These are phyloP conservation scores for Hansenula anomala DNA, from an alignment of 1,139 yeast genomes.

Conservation along the genomic window DNA sequence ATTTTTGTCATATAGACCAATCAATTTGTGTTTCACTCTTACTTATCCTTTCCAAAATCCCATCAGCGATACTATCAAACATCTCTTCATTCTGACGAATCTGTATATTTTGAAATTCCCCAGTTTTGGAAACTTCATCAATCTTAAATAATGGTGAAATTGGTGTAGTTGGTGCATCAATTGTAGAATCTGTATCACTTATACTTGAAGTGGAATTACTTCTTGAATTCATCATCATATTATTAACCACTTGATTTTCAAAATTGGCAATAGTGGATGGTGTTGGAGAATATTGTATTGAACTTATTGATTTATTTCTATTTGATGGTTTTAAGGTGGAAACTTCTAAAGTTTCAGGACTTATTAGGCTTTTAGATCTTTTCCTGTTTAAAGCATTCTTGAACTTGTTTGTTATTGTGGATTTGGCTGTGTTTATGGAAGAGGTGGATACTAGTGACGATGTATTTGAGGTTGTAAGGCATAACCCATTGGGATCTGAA, in stretches of 20 bases:
- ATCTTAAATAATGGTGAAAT: background rate
- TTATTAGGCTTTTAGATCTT: conserved; percentile 1
- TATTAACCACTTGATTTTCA: too few species aligned
- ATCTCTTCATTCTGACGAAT: background rate
- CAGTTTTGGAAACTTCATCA: background rate
- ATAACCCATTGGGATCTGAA: background rate
- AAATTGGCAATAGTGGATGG: background rate
- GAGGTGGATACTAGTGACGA: background rate
- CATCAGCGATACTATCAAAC: conserved; percentile 1
- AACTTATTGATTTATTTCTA: conserved; percentile 1
- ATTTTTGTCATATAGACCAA: conserved; percentile 1
- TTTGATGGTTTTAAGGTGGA: background rate
- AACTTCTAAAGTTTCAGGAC: background rate
- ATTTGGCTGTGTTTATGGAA: background rate
- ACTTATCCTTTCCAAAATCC: background rate
- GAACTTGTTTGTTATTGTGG: background rate
- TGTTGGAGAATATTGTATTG: background rate
- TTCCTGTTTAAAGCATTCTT: conserved; percentile 1
- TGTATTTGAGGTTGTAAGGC: conserved; percentile 1
- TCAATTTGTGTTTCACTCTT: background rate
- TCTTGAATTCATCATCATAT: background rate
- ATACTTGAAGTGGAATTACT: background rate
- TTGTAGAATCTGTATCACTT: background rate
- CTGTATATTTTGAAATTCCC: background rate
- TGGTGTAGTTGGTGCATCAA: background rate